These are phyloP conservation scores for Stylonectria norvegica DNA, from an alignment of 2,329 filamentous ascomycete genomes.

Conservation along the genomic window DNA sequence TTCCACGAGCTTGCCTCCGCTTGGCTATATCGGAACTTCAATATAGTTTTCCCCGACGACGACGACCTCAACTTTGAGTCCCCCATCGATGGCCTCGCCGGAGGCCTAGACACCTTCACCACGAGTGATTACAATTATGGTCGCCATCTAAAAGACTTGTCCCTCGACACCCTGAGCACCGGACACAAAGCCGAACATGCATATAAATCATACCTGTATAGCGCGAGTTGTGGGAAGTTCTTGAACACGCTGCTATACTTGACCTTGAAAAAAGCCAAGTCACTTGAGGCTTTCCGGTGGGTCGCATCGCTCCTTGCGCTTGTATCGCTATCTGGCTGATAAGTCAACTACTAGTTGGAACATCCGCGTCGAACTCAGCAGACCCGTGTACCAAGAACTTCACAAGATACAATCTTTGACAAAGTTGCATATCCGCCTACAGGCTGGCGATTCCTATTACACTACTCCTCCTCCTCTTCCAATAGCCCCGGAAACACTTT, in stretches of 20 bases:
- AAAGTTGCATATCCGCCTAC: slow-evolving; percentile 56
- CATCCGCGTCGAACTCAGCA: slow-evolving; percentile 59
- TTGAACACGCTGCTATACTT: slow-evolving; percentile 59
- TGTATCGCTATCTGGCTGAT: too few relatives aligned
- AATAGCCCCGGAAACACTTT: slow-evolving; percentile 18
- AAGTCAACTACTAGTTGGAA: slow-evolving; percentile 51
- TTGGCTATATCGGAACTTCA: slow-evolving; percentile 57
- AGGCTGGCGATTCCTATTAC: slow-evolving; percentile 55
- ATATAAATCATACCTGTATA: slow-evolving; percentile 54
- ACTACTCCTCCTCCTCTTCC: slow-evolving; percentile 47
- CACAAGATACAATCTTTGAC: slow-evolving; percentile 52
- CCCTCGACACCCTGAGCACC: slow-evolving; percentile 52
- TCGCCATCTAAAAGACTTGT: slow-evolving; percentile 52
- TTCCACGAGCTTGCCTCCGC: slow-evolving; percentile 57
- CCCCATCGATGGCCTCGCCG: slow-evolving; percentile 55
- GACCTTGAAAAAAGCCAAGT: slow-evolving; percentile 52
- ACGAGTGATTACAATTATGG: slow-evolving; percentile 64
- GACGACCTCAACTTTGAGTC: slow-evolving; percentile 51
- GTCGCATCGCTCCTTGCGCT: slow-evolving; percentile 27
- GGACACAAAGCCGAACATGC: slow-evolving; percentile 51
- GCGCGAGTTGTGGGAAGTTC: slow-evolving; percentile 58
- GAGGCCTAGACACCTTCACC: slow-evolving; percentile 58
- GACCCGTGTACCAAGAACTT: slow-evolving; percentile 54
- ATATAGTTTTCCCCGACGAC: slow-evolving; percentile 60
- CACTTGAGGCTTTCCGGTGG: slow-evolving; percentile 56